Conservation (phyloP, 805 yeast species). For the Sugiyamaella americana region DNA sequence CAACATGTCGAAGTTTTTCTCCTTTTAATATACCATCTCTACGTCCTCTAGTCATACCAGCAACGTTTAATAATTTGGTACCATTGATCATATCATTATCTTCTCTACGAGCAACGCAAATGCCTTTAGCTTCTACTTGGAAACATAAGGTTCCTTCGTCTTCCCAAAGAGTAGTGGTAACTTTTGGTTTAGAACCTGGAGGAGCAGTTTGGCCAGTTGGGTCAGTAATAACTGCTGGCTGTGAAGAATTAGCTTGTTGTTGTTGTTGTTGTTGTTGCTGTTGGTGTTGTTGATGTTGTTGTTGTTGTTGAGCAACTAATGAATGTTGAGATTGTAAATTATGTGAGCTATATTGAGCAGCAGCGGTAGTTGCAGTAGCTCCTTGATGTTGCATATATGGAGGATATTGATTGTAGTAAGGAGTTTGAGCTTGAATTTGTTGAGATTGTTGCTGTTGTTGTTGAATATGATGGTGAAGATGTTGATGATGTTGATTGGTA, state of each 20-base stretch:
- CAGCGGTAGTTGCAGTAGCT: constrained; percentile 4
- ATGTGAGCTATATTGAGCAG: background rate
- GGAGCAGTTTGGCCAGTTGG: constrained; percentile 37
- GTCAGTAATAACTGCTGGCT: constrained; percentile 29
- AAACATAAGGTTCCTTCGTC: constrained; percentile 79
- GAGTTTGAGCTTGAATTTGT: constrained; percentile 10
- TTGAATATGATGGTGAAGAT: constrained; percentile 19
- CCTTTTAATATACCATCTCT: constrained; percentile 78
- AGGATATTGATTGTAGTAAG: constrained; percentile 14
- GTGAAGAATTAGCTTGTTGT: constrained; percentile 15
- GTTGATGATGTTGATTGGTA: constrained; percentile 13
- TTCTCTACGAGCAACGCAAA: constrained; percentile 73
- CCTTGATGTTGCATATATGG: constrained; percentile 8
- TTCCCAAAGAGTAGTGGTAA: constrained; percentile 83
- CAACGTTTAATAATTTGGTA: constrained; percentile 72
- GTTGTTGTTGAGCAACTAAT: background rate
- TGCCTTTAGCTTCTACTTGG: constrained; percentile 78
- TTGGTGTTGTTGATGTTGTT: background rate
- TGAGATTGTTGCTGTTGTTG: constrained; percentile 15
- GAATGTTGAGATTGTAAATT: background rate
- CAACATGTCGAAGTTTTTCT: constrained; percentile 72
- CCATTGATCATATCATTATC: constrained; percentile 83
- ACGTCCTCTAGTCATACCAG: constrained; percentile 84
- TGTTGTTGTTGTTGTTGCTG: background rate
- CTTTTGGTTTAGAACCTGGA: constrained; percentile 45